These are phyloP conservation scores for Cynara cardunculus DNA, from an alignment of 129 eudicot genomes.

Conservation along the genomic window DNA sequence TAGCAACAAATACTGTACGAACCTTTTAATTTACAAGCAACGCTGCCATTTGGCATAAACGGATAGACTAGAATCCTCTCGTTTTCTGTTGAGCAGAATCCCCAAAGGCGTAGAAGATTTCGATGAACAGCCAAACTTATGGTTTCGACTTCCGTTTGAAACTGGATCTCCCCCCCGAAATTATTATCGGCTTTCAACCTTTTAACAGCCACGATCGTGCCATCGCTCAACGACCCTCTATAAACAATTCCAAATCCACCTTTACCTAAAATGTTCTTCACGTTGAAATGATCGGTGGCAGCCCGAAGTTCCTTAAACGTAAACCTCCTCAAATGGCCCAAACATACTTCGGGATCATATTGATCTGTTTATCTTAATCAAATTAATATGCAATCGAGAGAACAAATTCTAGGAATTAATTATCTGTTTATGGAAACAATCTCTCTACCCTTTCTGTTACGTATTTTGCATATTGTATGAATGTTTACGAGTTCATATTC, in stretches of 20 bases:
- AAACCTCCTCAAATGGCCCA: conserved; percentile 81
- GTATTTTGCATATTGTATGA: background rate
- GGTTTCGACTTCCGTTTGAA: conserved; percentile 90
- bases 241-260: conserved; percentile 94
- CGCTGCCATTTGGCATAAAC: conserved; percentile 90
- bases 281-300: conserved; percentile 82
- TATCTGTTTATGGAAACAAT: background rate
- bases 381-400: background rate
- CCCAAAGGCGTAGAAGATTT: conserved; percentile 90
- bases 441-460: background rate
- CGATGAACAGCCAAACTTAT: conserved; percentile 94
- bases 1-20: background rate
- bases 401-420: background rate
- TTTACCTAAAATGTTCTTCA: conserved; percentile 72
- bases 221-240: conserved; percentile 66
- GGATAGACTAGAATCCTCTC: conserved; percentile 95
- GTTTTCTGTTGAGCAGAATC: conserved; percentile 81
- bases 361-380: conserved; percentile 54
- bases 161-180: conserved; percentile 85
- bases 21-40: conserved; percentile 89
- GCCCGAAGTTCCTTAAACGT: conserved; percentile 77
- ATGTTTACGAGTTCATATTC: background rate
- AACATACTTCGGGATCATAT: conserved; percentile 86
- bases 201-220: conserved; percentile 86
- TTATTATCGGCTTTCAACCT: conserved; percentile 68